Evolutionary conservation across 225 moss, liverwort and hornwort species (phyloP).

Genomic region (Pseudisothecium myosuroides): DNA sequence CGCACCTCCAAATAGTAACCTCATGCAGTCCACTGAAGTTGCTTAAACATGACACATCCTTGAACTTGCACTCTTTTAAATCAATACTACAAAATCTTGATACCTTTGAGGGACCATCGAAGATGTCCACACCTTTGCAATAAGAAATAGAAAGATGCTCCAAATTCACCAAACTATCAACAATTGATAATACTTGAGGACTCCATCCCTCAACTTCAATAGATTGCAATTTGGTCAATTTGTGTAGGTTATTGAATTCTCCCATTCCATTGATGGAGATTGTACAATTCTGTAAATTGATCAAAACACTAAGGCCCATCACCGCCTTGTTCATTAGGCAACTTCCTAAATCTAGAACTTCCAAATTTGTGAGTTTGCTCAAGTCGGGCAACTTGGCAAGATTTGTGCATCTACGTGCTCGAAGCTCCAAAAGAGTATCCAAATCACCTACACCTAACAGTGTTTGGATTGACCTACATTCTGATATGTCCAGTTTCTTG

Average conservation of each 20-base stretch:
- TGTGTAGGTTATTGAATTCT: not conserved
- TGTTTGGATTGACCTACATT: not conserved
- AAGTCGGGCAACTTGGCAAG: not conserved
- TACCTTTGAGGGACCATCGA: not conserved
- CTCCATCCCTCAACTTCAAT: not conserved
- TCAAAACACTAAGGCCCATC: not conserved
- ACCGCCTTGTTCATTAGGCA: fast-evolving
- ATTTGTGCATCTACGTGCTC: fast-evolving
- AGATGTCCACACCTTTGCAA: not conserved
- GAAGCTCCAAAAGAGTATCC: not conserved
- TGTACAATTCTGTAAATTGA: fast-evolving
- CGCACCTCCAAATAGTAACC: fast-evolving
- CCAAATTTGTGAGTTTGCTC: not conserved
- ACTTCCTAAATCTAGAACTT: not conserved
- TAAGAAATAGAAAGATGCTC: fast-evolving
- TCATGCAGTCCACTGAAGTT: not conserved
- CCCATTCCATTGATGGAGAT: not conserved
- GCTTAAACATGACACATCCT: not conserved
- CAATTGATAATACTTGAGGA: not conserved
- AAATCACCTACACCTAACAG: not conserved
- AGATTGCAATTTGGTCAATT: not conserved
- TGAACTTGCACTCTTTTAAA: fast-evolving
- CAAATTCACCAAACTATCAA: not conserved
- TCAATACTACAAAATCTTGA: fast-evolving
- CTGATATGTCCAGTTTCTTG: not conserved